Conservation (phyloP, 2,329 filamentous ascomycete species). For the Niveomyces coronatus region DNA sequence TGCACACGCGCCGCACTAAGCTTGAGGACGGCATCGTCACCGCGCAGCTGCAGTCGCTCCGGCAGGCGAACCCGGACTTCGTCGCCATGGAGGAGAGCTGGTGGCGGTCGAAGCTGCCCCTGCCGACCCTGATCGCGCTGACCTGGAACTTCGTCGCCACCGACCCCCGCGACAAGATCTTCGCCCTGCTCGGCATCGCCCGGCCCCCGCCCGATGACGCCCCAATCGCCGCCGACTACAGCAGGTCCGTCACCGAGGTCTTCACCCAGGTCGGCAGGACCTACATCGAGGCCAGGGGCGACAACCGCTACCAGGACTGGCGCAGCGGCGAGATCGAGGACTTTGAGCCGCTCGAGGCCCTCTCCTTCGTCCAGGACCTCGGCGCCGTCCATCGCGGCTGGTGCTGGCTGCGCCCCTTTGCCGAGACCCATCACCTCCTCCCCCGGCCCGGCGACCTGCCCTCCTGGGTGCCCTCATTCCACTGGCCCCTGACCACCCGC, state of each 20-base stretch:
- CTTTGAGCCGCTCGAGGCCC: conserved; percentile 1
- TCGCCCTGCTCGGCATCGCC: conserved; percentile 12
- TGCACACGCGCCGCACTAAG: conserved; percentile 5
- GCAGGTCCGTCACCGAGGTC: conserved; percentile 2
- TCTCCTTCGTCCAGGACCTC: conserved; percentile 5
- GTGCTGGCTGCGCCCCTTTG: conserved; percentile 7
- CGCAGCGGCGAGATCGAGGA: conserved; percentile 7
- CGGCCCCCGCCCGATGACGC: neutral
- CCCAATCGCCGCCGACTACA: conserved; percentile 10
- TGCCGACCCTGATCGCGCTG: conserved; percentile 6
- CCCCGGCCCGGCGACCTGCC: conserved; percentile 1
- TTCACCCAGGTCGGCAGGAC: conserved; percentile 6
- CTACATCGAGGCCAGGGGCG: conserved; percentile 6
- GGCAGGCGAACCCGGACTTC: conserved; percentile 1
- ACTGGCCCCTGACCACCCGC: neutral
- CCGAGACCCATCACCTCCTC: conserved; percentile 5
- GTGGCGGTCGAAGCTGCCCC: conserved; percentile 1
- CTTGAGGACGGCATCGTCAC: conserved; percentile 5
- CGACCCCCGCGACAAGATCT: conserved; percentile 14
- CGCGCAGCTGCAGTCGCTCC: neutral
- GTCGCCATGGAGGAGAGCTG: neutral
- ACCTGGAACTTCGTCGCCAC: conserved; percentile 11
- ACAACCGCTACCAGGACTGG: conserved; percentile 9
- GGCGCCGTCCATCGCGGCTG: conserved; percentile 2
- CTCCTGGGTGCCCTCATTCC: conserved; percentile 10